Evolutionary conservation across 306 rosid genomes (phyloP).

Genomic region (Chamaecrista fasciculata): DNA sequence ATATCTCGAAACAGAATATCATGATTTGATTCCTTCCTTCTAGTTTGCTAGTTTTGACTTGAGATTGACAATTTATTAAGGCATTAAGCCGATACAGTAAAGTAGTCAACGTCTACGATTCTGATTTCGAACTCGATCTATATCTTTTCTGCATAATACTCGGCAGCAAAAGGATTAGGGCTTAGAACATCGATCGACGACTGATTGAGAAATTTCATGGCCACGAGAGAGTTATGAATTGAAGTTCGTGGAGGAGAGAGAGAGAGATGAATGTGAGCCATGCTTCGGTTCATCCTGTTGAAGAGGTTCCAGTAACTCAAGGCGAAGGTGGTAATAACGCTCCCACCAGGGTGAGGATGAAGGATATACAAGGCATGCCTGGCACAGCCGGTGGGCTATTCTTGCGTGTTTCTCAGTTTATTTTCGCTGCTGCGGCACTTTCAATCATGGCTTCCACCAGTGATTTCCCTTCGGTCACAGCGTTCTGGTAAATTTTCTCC

Average conservation of each 20-base stretch:
- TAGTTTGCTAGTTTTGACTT: not conserved
- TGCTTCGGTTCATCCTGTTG: constrained; percentile 84
- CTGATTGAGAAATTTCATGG: not conserved
- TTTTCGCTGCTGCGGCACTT: constrained; percentile 69
- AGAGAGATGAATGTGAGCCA: constrained; percentile 85
- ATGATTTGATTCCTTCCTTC: constrained; percentile 22
- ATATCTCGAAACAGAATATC: not conserved
- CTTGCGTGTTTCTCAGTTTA: constrained; percentile 60
- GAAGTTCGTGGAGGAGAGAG: constrained; percentile 47
- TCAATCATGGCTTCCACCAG: constrained; percentile 73
- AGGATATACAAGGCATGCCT: constrained; percentile 87
- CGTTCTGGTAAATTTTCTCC: constrained; percentile 58
- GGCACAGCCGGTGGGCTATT: constrained; percentile 80
- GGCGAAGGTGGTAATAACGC: constrained; percentile 41
- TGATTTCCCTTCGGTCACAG: constrained; percentile 88
- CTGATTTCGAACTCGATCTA: not conserved
- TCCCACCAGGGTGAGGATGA: constrained; percentile 72
- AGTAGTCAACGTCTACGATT: not conserved
- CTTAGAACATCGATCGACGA: constrained; percentile 1
- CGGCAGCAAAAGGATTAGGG: not conserved
- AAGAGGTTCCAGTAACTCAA: constrained; percentile 52
- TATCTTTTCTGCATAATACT: not conserved
- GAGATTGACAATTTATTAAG: constrained; percentile 16
- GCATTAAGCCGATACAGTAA: not conserved
- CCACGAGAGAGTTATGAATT: constrained; percentile 36